Conservation (phyloP, 495 filamentous ascomycete genomes). For the Parathielavia hyrcaniae region DNA sequence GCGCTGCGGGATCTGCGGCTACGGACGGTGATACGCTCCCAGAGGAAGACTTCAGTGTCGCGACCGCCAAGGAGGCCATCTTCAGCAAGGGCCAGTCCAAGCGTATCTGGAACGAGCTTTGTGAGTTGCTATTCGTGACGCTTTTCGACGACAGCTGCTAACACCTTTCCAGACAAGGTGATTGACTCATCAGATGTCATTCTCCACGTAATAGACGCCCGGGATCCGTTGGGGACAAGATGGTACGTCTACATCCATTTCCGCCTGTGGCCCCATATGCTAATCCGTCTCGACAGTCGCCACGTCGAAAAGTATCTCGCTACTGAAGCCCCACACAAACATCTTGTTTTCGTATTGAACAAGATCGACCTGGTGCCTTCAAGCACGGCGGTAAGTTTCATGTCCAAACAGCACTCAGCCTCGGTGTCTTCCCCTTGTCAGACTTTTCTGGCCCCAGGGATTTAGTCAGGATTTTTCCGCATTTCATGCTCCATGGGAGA, state of each 20-base stretch:
- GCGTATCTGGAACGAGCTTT: constrained; percentile 97
- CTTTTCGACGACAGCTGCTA: constrained; percentile 3
- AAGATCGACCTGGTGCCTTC: constrained; percentile 97
- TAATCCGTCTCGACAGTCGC: constrained; percentile 31
- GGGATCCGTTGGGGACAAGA: constrained; percentile 84
- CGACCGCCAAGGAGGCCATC: constrained; percentile 75
- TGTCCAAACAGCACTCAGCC: background rate
- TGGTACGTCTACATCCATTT: constrained; percentile 37
- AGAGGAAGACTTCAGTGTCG: constrained; percentile 48
- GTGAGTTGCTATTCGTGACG: constrained; percentile 30
- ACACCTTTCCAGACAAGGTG: constrained; percentile 57
- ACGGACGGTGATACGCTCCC: constrained; percentile 43
- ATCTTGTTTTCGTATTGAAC: constrained; percentile 61
- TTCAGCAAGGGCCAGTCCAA: constrained; percentile 93
- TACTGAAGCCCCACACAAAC: constrained; percentile 88
- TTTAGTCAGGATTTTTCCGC: constrained; percentile 90
- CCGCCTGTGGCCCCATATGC: background rate
- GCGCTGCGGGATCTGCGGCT: constrained; percentile 54
- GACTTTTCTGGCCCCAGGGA: constrained; percentile 46
- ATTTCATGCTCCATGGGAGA: constrained; percentile 57
- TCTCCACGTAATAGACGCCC: constrained; percentile 87
- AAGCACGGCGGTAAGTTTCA: constrained; percentile 77
- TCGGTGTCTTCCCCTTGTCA: background rate
- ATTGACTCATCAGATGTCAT: constrained; percentile 95
- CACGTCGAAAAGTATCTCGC: constrained; percentile 90